Evolutionary conservation across 2,329 filamentous ascomycete species (phyloP).

Genomic region (Didymella pomorum): DNA sequence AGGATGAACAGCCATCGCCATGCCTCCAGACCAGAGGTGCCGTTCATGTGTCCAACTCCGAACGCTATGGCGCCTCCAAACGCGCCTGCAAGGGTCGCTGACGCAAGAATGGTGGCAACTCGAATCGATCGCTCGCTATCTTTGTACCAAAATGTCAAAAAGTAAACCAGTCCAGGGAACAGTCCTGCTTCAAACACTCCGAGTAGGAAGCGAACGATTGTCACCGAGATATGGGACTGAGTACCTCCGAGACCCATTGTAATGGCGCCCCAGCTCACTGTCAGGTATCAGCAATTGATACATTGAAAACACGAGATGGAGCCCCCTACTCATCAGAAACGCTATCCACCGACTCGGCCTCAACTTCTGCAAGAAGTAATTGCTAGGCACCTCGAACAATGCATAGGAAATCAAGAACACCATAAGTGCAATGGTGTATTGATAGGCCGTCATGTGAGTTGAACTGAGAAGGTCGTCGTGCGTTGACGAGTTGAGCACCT

Average conservation of each 20-base stretch:
- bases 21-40: not conserved
- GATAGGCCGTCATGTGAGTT: not conserved
- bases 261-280: not conserved
- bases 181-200: not conserved
- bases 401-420: not conserved
- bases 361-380: not conserved
- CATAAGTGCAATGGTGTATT: constrained; percentile 1
- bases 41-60: not conserved
- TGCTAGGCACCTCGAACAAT: not conserved
- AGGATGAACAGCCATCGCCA: not conserved
- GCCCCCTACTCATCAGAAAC: not conserved
- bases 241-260: not conserved
- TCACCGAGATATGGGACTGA: not conserved
- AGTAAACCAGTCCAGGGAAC: not conserved
- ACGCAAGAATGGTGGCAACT: not conserved
- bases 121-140: not conserved
- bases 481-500: not conserved
- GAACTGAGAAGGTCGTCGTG: not conserved
- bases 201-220: not conserved
- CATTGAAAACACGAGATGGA: not conserved
- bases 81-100: not conserved
- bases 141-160: not conserved
- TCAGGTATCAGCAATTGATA: not conserved
- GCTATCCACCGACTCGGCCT: not conserved
- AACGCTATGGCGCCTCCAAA: not conserved